Percentiles rank a stretch among this genome's conserved stretches.
Conservation (phyloP, 2,329 filamentous ascomycete genomes). For the Paracamarosporium sp. region DNA sequence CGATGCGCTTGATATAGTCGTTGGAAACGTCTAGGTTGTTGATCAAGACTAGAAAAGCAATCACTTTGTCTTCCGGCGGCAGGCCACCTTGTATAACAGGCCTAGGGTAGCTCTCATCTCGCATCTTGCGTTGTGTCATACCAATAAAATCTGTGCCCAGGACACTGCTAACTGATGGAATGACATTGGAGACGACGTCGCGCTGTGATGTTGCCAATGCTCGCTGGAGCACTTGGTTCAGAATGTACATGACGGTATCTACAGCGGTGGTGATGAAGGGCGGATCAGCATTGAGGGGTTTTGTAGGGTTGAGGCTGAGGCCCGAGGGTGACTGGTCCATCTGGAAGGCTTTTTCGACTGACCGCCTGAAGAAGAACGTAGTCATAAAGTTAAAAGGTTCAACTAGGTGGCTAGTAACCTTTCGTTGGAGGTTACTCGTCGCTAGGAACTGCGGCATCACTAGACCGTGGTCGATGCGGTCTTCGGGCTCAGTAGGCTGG, state of each 20-base stretch:
- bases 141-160: conserved; percentile 90
- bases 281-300: conserved; percentile 74
- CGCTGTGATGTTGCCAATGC: conserved; percentile 86
- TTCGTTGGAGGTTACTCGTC: conserved; percentile 80
- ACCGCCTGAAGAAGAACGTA: conserved; percentile 94
- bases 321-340: conserved; percentile 86
- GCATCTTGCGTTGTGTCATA: conserved; percentile 98
- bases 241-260: conserved; percentile 99
- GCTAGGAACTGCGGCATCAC: conserved; percentile 75
- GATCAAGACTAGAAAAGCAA: conserved; percentile 89
- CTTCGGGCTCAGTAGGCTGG: conserved; percentile 53
- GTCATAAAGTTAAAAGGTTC: conserved; percentile 90
- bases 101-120: conserved; percentile 91
- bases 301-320: conserved; percentile 76
- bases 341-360: conserved; percentile 97
- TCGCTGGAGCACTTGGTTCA: conserved; percentile 88
- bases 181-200: conserved; percentile 76
- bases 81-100: conserved; percentile 77
- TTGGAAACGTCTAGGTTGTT: conserved; percentile 94
- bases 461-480: conserved; percentile 62
- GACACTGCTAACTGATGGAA: conserved; percentile 80
- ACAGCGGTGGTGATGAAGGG: conserved; percentile 95
- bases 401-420: conserved; percentile 76
- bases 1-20: conserved; percentile 88
- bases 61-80: conserved; percentile 86